Percentiles rank a stretch among this genome's conserved stretches.
phyloP scores from a whole-genome alignment of 768 basidiomycete species.

The Dentipellis sp. region DNA sequence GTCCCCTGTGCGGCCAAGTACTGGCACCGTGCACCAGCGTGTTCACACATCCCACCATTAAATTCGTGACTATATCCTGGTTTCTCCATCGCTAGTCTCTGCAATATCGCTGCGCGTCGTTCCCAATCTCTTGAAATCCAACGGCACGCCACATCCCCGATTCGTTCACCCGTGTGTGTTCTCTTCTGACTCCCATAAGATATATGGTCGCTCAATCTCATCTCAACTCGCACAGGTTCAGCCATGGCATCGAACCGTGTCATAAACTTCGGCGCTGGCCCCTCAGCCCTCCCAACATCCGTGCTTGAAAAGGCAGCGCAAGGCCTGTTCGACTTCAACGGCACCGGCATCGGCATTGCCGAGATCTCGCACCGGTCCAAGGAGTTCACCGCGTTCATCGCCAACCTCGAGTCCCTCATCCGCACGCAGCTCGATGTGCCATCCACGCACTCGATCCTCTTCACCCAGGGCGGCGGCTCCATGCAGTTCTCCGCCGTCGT shows the following conservation, averaged over 20 bases:
- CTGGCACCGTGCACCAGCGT: no score
- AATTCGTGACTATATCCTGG: no score
- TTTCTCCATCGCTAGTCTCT: no score
- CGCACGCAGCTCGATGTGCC: slow-evolving; percentile 77
- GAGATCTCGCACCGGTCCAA: slow-evolving; percentile 95
- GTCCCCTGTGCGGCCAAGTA: no score
- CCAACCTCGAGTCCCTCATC: slow-evolving; percentile 52
- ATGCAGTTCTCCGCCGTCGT: slow-evolving; percentile 89
- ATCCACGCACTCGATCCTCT: slow-evolving; percentile 74
- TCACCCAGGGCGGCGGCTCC: slow-evolving; percentile 92
- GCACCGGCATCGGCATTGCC: slow-evolving; percentile 90
- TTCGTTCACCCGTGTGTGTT: no score
- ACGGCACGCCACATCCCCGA: no score
- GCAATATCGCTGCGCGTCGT: no score
- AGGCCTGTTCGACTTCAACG: slow-evolving; percentile 84
- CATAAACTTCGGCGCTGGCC: slow-evolving; percentile 92
- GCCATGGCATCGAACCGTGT: slow-evolving; percentile 28
- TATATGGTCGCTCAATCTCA: no score
- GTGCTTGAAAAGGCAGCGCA: slow-evolving; percentile 77
- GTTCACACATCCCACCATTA: no score
- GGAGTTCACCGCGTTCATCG: slow-evolving; percentile 70
- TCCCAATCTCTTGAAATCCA: no score
- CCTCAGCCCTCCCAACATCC: slow-evolving; percentile 81
- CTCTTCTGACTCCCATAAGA: no score
- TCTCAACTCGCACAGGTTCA: not conserved